Evolutionary conservation across 352 stramenopile genomes (phyloP).

Genomic region (Pythium rishiriense): DNA sequence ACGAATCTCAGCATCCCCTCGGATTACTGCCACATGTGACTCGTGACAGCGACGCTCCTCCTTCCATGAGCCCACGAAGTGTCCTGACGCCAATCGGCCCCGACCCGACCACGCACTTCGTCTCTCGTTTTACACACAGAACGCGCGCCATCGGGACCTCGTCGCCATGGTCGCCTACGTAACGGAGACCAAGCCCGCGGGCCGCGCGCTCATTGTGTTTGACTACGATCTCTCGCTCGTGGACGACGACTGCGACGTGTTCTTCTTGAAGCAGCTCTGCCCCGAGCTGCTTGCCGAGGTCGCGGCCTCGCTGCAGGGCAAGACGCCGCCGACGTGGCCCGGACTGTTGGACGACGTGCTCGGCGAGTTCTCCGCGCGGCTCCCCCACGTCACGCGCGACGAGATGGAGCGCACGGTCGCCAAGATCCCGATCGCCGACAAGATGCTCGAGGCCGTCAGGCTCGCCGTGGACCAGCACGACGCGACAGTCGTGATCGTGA

Average conservation of each 20-base stretch:
- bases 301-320: slow-evolving; percentile 7
- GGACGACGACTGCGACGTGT: slow-evolving; percentile 26
- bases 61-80: too few species aligned
- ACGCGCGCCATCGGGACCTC: neutral
- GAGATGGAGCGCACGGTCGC: slow-evolving; percentile 22
- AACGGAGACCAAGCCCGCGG: neutral
- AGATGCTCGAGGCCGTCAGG: slow-evolving; percentile 14
- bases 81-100: too few species aligned
- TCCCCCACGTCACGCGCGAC: slow-evolving; percentile 20
- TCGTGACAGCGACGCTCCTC: neutral
- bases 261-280: slow-evolving; percentile 11
- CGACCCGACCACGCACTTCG: neutral
- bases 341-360: slow-evolving; percentile 13
- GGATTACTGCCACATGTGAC: slow-evolving; percentile 2
- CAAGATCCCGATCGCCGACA: slow-evolving; percentile 3
- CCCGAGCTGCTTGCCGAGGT: slow-evolving; percentile 8
- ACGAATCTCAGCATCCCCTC: neutral
- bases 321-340: slow-evolving; percentile 14
- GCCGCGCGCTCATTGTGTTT: slow-evolving; percentile 25
- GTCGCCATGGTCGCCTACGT: neutral
- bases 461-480: slow-evolving; percentile 16
- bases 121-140: too few species aligned
- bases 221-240: slow-evolving; percentile 36
- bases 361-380: slow-evolving; percentile 3
- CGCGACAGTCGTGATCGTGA: slow-evolving; percentile 30